Evolutionary conservation across 2,329 filamentous ascomycete genomes (phyloP).

Genomic region (Tolypocladium paradoxum): DNA sequence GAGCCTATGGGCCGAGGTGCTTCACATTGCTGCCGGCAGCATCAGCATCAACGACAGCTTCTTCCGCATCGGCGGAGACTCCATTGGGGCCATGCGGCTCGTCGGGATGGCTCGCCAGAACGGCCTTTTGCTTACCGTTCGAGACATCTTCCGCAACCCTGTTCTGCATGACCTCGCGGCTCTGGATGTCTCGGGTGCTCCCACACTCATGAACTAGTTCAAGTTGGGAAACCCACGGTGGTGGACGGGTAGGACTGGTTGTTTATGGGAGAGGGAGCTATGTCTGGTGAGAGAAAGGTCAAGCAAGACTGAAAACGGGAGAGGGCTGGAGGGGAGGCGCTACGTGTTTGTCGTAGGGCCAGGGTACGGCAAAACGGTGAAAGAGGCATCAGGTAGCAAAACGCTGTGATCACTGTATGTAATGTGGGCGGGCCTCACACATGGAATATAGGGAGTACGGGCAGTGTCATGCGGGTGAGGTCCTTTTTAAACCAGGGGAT

Average conservation of each 20-base stretch:
- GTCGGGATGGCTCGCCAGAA: slow-evolving; percentile 20
- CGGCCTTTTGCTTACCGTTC: slow-evolving; percentile 14
- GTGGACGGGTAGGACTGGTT: too few relatives aligned
- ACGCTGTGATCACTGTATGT: too few relatives aligned
- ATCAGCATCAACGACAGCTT: slow-evolving; percentile 23
- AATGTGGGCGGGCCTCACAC: neutral
- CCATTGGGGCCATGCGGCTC: slow-evolving; percentile 27
- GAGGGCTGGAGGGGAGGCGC: neutral
- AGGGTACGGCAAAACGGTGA: neutral
- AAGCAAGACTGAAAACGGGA: too few relatives aligned
- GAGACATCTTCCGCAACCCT: slow-evolving; percentile 14
- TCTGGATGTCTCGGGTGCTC: neutral
- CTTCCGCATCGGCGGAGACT: slow-evolving; percentile 28
- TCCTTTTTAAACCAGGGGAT: too few relatives aligned
- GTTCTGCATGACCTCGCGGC: slow-evolving; percentile 1
- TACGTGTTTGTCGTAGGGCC: neutral
- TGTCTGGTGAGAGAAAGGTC: too few relatives aligned
- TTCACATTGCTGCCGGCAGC: slow-evolving; percentile 21
- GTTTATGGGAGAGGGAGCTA: too few relatives aligned
- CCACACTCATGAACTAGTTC: neutral
- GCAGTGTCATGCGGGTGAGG: too few relatives aligned
- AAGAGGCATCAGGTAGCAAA: neutral
- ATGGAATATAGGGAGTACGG: too few relatives aligned
- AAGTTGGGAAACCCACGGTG: too few relatives aligned
- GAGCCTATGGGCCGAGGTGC: slow-evolving; percentile 26